phyloP scores from a whole-genome alignment of 2,329 filamentous ascomycete species.

The Monosporascus sp. region DNA sequence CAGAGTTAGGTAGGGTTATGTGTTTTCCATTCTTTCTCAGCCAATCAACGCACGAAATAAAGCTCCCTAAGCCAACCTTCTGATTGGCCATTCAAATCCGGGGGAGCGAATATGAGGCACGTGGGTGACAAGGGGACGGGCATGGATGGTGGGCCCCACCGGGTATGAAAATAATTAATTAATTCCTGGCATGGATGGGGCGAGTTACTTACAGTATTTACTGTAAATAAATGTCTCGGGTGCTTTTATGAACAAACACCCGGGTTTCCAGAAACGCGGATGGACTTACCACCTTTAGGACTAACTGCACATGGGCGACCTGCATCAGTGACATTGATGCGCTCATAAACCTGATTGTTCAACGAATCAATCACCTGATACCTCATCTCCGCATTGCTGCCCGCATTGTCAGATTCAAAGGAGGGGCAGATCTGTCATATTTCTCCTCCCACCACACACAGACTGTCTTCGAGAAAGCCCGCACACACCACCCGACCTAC shows the following conservation, averaged over 20 bases:
- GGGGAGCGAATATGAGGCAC: neutral
- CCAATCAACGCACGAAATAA: no score
- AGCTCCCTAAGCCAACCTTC: neutral
- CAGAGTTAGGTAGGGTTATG: no score
- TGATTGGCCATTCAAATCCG: neutral
- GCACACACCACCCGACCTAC: no score
- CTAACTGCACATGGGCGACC: neutral
- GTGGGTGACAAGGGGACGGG: no score
- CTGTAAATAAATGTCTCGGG: neutral
- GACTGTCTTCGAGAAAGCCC: no score
- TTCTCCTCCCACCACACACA: no score
- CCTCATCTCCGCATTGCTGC: no score
- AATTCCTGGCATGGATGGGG: neutral
- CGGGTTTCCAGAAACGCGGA: neutral
- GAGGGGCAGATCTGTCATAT: no score
- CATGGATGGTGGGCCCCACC: no score
- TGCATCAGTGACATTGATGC: neutral
- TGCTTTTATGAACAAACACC: neutral
- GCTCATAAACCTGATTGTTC: neutral
- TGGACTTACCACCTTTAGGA: neutral
- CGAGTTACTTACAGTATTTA: neutral
- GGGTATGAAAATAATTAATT: neutral
- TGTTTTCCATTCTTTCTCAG: no score
- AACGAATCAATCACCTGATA: no score
- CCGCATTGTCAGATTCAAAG: no score